Evolutionary conservation across 306 rosid genomes (phyloP), one percentile per base, ranked within the genome.

Genomic region (Prunus fruticosa): DNA sequence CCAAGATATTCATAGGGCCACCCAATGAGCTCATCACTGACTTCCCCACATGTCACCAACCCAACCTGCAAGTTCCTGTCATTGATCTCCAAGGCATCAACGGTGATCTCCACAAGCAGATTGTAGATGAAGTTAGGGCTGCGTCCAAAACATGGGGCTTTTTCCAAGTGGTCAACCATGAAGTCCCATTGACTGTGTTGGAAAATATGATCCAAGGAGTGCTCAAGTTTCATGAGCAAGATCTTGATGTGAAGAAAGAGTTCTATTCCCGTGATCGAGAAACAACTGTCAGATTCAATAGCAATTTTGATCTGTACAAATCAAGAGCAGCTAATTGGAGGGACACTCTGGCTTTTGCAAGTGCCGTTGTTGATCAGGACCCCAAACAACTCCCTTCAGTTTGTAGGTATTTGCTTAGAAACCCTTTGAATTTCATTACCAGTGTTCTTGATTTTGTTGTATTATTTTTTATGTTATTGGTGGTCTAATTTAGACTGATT

Each of bases 81-180:
- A 82, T 88, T 62, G 86, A 87, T 62, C 69, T 90, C 19, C 56
- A 50, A 15, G 86, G 84, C 32, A 71, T 82, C 25, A 41, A 66
- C 23, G 3, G 13, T 51, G 50, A 8, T 61, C 78, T 83, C 56
- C 74, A n/a, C 43, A 70, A 64, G 74, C 47, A 28, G 69, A 64
- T 87, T 28, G 80, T 86, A n/a, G 68, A 71, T 13, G 70, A 77
- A 72, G 66, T 86, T 27, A 13, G 63, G 49, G 3, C 56, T 25
- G 86, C 88, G 9, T 76, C 81, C 8, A 81, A 87, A 70, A 76
- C 57, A 0, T 84, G 88, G 84, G 91, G 93, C 0, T 87, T 88
- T 64, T 86, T 88, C 79, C 88, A 84, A 46, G 82, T 82, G 11
- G 70, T 80, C 14, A 88, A 88, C 56, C 96, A 88, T 82, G 96